These are phyloP conservation scores for Daldinia childiae DNA, from an alignment of 495 filamentous ascomycete genomes.

Conservation along the genomic window DNA sequence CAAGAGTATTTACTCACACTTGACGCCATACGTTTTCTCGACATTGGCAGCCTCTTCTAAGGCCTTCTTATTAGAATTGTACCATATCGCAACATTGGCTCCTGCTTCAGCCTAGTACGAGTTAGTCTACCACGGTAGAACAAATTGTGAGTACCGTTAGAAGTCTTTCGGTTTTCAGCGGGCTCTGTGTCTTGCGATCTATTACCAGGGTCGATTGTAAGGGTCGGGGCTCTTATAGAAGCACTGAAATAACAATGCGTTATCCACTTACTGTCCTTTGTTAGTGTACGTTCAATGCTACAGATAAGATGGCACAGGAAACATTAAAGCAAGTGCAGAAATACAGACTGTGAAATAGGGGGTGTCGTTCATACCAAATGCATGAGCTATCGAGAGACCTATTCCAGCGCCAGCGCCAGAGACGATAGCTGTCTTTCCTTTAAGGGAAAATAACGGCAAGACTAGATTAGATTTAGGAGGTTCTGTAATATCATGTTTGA, in stretches of 20 bases:
- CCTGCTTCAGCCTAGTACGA: conserved; percentile 73
- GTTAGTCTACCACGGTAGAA: conserved; percentile 7
- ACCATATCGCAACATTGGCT: conserved; percentile 89
- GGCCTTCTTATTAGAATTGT: conserved; percentile 79
- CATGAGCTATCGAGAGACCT: conserved; percentile 79
- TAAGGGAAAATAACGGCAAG: conserved; percentile 82
- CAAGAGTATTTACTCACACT: conserved; percentile 61
- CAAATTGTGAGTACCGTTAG: background rate
- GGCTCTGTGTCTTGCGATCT: background rate
- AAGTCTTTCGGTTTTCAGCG: background rate
- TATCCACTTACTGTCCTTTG: conserved; percentile 28
- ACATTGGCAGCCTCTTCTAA: conserved; percentile 76
- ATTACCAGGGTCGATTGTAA: background rate
- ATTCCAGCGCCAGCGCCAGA: conserved; percentile 86
- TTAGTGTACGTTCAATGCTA: conserved; percentile 13
- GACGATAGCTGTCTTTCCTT: conserved; percentile 84
- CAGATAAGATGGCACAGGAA: background rate
- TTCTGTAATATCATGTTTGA: conserved; percentile 67
- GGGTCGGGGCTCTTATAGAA: background rate
- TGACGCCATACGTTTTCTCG: conserved; percentile 79
- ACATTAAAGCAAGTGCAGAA: background rate
- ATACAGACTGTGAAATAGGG: background rate
- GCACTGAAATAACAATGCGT: background rate
- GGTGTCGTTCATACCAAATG: conserved; percentile 42
- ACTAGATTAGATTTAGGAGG: conserved; percentile 70